Conservation (phyloP, 192 early-diverging fungal genomes). For the Podila verticillata region DNA sequence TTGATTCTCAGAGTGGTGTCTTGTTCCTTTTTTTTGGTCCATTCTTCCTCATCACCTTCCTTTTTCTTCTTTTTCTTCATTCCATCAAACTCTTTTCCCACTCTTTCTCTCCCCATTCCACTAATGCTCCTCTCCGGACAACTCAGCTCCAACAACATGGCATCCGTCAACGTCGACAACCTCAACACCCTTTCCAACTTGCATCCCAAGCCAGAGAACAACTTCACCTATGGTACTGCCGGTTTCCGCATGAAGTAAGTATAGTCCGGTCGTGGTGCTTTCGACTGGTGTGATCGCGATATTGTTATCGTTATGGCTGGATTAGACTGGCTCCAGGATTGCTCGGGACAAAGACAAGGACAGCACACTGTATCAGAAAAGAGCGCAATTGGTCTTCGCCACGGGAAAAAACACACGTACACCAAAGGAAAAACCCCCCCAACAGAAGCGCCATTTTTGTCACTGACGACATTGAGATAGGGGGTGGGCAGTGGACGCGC, state of each 20-base stretch:
- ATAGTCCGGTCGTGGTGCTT: neutral
- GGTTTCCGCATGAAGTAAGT: slow-evolving; percentile 95
- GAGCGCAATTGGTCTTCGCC: no score
- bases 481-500: neutral
- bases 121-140: slow-evolving; percentile 22
- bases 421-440: neutral
- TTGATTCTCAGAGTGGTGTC: no score
- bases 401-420: neutral
- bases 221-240: slow-evolving; percentile 94
- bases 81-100: slow-evolving; percentile 5
- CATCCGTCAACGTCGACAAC: slow-evolving; percentile 48
- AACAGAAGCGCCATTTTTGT: neutral
- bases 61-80: slow-evolving; percentile 10
- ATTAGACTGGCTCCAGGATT: no score
- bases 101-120: neutral
- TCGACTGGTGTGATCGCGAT: neutral
- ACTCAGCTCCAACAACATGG: slow-evolving; percentile 28
- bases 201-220: slow-evolving; percentile 75
- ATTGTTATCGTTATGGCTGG: no score
- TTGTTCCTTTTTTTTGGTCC: neutral
- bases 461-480: neutral
- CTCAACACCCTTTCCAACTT: slow-evolving; percentile 63
- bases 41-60: neutral
- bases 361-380: no score
- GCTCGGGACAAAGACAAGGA: no score